Base-by-base conservation (phyloP, 345 rosid genomes). In the Euphorbia peplus region DNA sequence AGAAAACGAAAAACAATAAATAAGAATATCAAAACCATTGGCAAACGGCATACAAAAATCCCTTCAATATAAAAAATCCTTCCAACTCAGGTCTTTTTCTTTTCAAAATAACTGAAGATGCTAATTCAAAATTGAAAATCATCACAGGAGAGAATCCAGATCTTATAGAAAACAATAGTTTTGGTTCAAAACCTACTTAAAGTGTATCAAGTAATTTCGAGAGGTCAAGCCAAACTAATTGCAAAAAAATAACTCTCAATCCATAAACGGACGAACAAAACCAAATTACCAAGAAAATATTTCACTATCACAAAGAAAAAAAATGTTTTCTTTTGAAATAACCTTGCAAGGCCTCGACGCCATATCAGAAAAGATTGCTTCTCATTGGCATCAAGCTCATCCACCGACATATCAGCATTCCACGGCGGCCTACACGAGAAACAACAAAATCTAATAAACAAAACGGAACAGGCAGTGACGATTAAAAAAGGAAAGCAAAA, bases 341-440 rank as follows among this genome's bases (percentile, higher is more conserved):
- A 92, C 97, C 93, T 87, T 0, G 85, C 93, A 74, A 93, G 87
- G 77, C 77, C 77, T 29, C 93, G 86, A 8, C 96, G 97, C 97
- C 98, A 93, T 26, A 69, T 70, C 14, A 93, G 73, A 73, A 93
- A 93, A 71, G 96, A 83, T 70, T 82, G 88, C 48, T 69, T 79
- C 58, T 91, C 96, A 62, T 87, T 86, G 47, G 81, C 74, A 83
- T 93, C 95, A 69, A 89, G 90, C 75, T 78, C 85, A 24, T 86
- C 93, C 73, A 86, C 76, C 32, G 83, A 75, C 93, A 89, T 91
- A 24, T 70, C 73, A 53, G 96, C 67, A 70, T 75, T 82, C 95
- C 93, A 91, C 4, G 81, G 87, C 26, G 93, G 93, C 78, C 97
- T 89, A 37, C 73, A 83, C 22, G 66, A 44, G 39, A 37, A 9